Percentiles rank a stretch among this genome's conserved stretches.
phyloP scores from a whole-genome alignment of 2,329 filamentous ascomycete species.

The Zymoseptoria brevis region DNA sequence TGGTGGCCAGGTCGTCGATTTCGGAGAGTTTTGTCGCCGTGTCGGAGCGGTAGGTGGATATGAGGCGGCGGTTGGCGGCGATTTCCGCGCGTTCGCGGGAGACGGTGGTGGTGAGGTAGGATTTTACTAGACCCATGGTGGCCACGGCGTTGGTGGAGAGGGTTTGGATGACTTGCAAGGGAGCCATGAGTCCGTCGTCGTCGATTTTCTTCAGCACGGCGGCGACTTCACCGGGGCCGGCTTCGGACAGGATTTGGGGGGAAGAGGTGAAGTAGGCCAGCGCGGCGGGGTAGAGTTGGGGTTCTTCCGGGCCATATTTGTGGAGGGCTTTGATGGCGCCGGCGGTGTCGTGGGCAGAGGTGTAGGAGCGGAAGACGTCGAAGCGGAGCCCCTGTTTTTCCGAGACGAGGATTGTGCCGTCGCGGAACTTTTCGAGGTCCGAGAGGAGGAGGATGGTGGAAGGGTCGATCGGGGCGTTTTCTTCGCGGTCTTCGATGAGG shows the following conservation, averaged over 20 bases:
- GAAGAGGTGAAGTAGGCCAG: conserved; percentile 90
- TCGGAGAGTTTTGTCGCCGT: conserved; percentile 73
- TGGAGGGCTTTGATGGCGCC: conserved; percentile 82
- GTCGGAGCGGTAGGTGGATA: conserved; percentile 74
- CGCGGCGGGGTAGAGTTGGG: conserved; percentile 84
- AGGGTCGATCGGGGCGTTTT: conserved; percentile 78
- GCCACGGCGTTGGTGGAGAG: conserved; percentile 72
- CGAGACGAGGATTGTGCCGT: conserved; percentile 84
- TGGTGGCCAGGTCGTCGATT: conserved; percentile 65
- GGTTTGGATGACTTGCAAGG: conserved; percentile 91
- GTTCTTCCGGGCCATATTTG: conserved; percentile 87
- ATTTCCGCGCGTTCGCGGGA: conserved; percentile 84
- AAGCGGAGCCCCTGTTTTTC: conserved; percentile 87
- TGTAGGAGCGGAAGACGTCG: conserved; percentile 96
- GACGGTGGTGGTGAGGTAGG: conserved; percentile 82
- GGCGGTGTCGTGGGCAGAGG: conserved; percentile 79
- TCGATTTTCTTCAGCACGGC: conserved; percentile 78
- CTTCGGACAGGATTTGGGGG: conserved; percentile 70
- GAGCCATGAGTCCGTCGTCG: conserved; percentile 84
- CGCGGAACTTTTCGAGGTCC: conserved; percentile 79
- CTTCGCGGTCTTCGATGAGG: conserved; percentile 70
- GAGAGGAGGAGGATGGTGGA: conserved; percentile 91
- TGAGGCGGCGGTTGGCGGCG: conserved; percentile 67
- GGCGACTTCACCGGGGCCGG: conserved; percentile 68
- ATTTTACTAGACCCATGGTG: conserved; percentile 95